Percentiles rank a stretch among this genome's conserved stretches.
Evolutionary conservation across 1,139 yeast genomes (phyloP).

Genomic region (Protomyces lactucae-debilis): DNA sequence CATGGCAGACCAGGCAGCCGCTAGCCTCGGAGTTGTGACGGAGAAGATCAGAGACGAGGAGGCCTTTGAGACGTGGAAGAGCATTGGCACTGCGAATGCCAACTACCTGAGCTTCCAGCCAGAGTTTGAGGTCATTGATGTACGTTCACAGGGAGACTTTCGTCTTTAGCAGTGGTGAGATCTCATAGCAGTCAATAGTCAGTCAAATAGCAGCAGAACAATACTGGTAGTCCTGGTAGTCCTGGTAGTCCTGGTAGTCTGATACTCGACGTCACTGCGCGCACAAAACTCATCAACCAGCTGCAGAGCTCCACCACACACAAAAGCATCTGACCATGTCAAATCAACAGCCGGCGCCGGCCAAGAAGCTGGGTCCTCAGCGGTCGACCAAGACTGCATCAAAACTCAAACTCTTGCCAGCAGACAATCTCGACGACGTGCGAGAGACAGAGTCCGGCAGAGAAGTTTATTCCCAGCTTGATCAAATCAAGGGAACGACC

Average conservation of each 20-base stretch:
- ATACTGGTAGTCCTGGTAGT: no score
- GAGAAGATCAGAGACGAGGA: conserved; percentile 54
- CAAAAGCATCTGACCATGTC: not conserved
- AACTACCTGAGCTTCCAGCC: not conserved
- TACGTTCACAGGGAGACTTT: not conserved
- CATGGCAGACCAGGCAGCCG: conserved; percentile 54
- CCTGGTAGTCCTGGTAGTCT: no score
- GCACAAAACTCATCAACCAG: not conserved
- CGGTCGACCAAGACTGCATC: conserved; percentile 61
- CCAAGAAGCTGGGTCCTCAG: conserved; percentile 48
- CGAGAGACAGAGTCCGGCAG: conserved; percentile 31
- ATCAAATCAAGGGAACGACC: conserved; percentile 75
- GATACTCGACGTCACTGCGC: no score
- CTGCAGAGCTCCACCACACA: no score
- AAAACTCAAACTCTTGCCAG: conserved; percentile 61
- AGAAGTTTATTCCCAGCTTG: conserved; percentile 28
- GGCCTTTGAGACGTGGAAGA: conserved; percentile 42
- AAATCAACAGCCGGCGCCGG: not conserved
- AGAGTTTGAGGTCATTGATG: not conserved
- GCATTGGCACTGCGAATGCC: not conserved
- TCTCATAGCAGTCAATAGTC: no score
- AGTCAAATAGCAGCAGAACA: no score
- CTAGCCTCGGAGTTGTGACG: conserved; percentile 38
- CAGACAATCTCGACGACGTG: conserved; percentile 27
- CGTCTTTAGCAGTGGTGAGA: not conserved